Percentiles rank a stretch among this genome's conserved stretches.
phyloP scores from a whole-genome alignment of 495 filamentous ascomycete species.

The Jackrogersella multiformis region DNA sequence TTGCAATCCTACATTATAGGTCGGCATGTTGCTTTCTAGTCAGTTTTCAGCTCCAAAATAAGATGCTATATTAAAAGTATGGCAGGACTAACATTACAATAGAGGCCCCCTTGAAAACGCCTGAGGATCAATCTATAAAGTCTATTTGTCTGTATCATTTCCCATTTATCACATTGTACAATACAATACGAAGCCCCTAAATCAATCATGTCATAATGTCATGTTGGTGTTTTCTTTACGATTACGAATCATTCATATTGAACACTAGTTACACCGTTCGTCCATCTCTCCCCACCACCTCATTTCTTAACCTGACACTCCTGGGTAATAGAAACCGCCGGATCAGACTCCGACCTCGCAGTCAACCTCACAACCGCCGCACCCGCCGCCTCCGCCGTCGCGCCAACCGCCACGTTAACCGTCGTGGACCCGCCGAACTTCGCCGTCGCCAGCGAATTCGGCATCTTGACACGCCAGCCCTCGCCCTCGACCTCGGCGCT shows the following conservation, averaged over 20 bases:
- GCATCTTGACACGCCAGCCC: slow-evolving; percentile 51
- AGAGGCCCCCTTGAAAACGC: too few species aligned
- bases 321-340: slow-evolving; percentile 30
- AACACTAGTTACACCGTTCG: not conserved
- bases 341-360: slow-evolving; percentile 52
- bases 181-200: too few species aligned
- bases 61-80: too few species aligned
- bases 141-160: too few species aligned
- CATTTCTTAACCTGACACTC: slow-evolving; percentile 42
- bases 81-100: too few species aligned
- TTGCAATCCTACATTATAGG: too few species aligned
- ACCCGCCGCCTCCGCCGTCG: slow-evolving; percentile 29
- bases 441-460: slow-evolving; percentile 46
- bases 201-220: too few species aligned
- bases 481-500: slow-evolving; percentile 43
- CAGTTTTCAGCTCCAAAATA: too few species aligned
- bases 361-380: slow-evolving; percentile 47
- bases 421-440: slow-evolving; percentile 40
- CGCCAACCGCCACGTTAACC: slow-evolving; percentile 49
- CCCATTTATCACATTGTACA: too few species aligned
- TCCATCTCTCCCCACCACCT: not conserved
- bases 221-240: too few species aligned
- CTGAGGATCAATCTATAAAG: too few species aligned
- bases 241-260: not conserved
- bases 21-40: slow-evolving; percentile 49